These are phyloP conservation scores for Helicostylum pulchrum DNA, from an alignment of 192 early-diverging fungal genomes.

Conservation along the genomic window DNA sequence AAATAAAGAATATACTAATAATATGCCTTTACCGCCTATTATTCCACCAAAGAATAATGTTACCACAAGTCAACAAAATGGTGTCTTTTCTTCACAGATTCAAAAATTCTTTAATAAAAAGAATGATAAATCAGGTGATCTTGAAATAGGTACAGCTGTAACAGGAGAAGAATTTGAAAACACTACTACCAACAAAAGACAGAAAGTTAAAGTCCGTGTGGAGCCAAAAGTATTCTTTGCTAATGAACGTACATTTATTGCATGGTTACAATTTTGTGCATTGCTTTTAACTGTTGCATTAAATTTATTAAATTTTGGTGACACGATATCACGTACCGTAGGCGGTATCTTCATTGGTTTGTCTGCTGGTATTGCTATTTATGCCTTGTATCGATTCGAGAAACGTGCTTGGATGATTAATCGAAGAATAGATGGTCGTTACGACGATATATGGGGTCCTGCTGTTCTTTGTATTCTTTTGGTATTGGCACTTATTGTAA, in stretches of 20 bases:
- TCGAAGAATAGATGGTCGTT: conserved; percentile 50
- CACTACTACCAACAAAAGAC: conserved; percentile 5
- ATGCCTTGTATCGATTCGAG: conserved; percentile 36
- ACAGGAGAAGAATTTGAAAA: conserved; percentile 14
- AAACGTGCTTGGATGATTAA: conserved; percentile 38
- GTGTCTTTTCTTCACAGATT: background rate
- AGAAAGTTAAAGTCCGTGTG: conserved; percentile 56
- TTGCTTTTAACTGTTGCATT: conserved; percentile 66
- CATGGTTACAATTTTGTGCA: conserved; percentile 79
- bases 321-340: conserved; percentile 45
- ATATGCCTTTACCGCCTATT: background rate
- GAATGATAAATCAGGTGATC: conserved; percentile 1
- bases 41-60: conserved; percentile 1
- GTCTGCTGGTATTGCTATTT: conserved; percentile 28
- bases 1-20: background rate
- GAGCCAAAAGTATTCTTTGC: conserved; percentile 89
- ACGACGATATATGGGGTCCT: conserved; percentile 77
- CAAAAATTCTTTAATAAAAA: conserved; percentile 7
- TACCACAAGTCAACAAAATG: background rate
- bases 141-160: conserved; percentile 1
- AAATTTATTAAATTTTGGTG: conserved; percentile 73
- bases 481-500: conserved; percentile 51
- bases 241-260: conserved; percentile 85
- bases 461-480: conserved; percentile 68
- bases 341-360: conserved; percentile 48